These are phyloP conservation scores for Pochonia chlamydosporia DNA, from an alignment of 2,329 filamentous ascomycete species.

Conservation along the genomic window DNA sequence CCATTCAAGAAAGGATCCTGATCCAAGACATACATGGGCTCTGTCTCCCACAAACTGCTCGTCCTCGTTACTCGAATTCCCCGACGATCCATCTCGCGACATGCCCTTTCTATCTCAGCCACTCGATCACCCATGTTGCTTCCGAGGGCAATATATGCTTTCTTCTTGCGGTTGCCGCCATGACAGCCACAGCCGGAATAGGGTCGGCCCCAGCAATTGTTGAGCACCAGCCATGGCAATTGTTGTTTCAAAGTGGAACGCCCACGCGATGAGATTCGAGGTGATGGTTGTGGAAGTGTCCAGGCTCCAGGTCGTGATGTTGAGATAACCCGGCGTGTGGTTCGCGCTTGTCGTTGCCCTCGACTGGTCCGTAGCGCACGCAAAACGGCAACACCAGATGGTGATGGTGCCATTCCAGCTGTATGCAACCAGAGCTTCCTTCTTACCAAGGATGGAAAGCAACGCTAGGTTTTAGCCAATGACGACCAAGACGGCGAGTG, in stretches of 20 bases:
- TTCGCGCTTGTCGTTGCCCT: background rate
- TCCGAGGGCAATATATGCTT: slow-evolving; percentile 79
- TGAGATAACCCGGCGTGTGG: background rate
- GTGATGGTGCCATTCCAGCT: background rate
- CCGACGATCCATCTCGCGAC: slow-evolving; percentile 65
- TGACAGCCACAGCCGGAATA: slow-evolving; percentile 29
- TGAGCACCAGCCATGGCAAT: background rate
- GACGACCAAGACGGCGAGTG: background rate
- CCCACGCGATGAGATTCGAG: background rate
- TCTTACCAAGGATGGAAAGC: background rate
- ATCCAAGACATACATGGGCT: slow-evolving; percentile 92
- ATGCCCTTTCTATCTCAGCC: slow-evolving; percentile 78
- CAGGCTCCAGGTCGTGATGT: slow-evolving; percentile 2
- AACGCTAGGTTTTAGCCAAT: background rate
- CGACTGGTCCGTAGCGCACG: background rate
- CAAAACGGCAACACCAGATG: background rate
- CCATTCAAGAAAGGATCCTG: slow-evolving; percentile 89
- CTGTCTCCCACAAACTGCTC: slow-evolving; percentile 88
- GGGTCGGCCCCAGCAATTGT: slow-evolving; percentile 8
- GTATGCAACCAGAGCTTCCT: background rate
- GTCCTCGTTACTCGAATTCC: slow-evolving; percentile 72
- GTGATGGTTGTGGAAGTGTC: background rate
- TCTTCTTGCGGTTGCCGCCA: slow-evolving; percentile 29
- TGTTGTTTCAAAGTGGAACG: background rate
- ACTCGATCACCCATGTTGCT: slow-evolving; percentile 89